A percentile compares a stretch with the other conserved stretches of the same genome.
Evolutionary conservation across 1,139 yeast species (phyloP).

Genomic region (Nakaseomyces kungkrabaensis): DNA sequence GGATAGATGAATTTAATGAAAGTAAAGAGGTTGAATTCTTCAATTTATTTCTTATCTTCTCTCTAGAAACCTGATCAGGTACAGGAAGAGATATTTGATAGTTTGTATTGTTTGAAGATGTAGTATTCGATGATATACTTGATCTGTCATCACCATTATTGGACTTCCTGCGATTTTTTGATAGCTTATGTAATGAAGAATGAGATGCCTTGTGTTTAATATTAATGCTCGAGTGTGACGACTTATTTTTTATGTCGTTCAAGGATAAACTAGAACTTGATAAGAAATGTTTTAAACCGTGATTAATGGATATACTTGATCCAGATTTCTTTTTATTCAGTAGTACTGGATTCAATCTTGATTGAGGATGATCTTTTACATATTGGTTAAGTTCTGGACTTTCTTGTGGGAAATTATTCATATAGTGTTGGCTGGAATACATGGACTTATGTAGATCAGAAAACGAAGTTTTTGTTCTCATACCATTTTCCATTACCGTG

Average conservation of each 20-base stretch:
- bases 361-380: not conserved
- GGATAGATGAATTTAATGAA: constrained; percentile 31
- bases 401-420: not conserved
- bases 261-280: constrained; percentile 23
- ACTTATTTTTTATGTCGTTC: constrained; percentile 20
- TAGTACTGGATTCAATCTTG: not conserved
- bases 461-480: constrained; percentile 17
- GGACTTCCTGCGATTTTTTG: constrained; percentile 22
- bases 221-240: constrained; percentile 19
- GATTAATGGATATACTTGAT: constrained; percentile 2
- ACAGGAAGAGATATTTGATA: constrained; percentile 45
- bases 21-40: constrained; percentile 44
- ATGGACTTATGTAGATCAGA: constrained; percentile 19
- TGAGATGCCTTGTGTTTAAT: constrained; percentile 26
- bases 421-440: not conserved
- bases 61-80: constrained; percentile 45
- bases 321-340: not conserved
- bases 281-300: constrained; percentile 18
- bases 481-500: constrained; percentile 5
- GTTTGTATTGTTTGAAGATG: constrained; percentile 8
- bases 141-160: constrained; percentile 11
- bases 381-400: not conserved
- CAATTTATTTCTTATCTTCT: constrained; percentile 43
- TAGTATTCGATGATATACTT: constrained; percentile 8
- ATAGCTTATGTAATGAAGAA: constrained; percentile 24